A percentile compares a stretch with the other conserved stretches of the same genome.
phyloP scores from a whole-genome alignment of 2,329 filamentous ascomycete species.

The Colletotrichum sp. region DNA sequence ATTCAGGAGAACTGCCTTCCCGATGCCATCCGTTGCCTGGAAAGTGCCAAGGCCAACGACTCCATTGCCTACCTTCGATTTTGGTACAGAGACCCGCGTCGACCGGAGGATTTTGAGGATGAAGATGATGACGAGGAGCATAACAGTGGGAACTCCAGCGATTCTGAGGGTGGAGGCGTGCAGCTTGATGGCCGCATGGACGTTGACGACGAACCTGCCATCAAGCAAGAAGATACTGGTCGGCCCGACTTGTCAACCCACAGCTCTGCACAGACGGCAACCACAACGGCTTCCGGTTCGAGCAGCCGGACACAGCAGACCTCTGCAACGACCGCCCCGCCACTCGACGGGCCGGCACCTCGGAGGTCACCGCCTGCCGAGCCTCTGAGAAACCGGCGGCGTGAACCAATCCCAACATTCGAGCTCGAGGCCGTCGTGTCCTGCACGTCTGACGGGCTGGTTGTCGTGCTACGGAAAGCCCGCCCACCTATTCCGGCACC shows the following conservation, averaged over 20 bases:
- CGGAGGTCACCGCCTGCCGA: background rate
- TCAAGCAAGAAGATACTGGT: constrained; percentile 38
- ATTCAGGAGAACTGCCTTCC: constrained; percentile 79
- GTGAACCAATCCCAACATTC: constrained; percentile 49
- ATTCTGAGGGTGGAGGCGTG: constrained; percentile 52
- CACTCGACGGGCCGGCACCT: background rate
- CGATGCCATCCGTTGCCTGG: constrained; percentile 79
- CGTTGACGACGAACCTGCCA: constrained; percentile 38
- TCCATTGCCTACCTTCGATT: constrained; percentile 91
- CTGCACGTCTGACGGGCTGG: constrained; percentile 86
- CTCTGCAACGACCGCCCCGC: constrained; percentile 2
- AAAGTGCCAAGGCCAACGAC: constrained; percentile 88
- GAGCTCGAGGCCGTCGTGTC: constrained; percentile 92
- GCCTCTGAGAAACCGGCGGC: constrained; percentile 26
- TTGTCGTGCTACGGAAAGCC: constrained; percentile 79
- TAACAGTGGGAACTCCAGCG: constrained; percentile 37
- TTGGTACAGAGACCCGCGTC: constrained; percentile 78
- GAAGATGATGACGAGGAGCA: constrained; percentile 46
- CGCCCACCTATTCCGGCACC: constrained; percentile 70
- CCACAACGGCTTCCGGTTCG: background rate
- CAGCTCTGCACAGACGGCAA: constrained; percentile 23
- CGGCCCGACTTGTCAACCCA: constrained; percentile 5
- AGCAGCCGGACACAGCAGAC: constrained; percentile 5
- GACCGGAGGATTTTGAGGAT: constrained; percentile 54
- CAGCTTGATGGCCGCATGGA: constrained; percentile 49